Conservation (phyloP, 352 stramenopile genomes). For the Globisporangium orthogonon region DNA sequence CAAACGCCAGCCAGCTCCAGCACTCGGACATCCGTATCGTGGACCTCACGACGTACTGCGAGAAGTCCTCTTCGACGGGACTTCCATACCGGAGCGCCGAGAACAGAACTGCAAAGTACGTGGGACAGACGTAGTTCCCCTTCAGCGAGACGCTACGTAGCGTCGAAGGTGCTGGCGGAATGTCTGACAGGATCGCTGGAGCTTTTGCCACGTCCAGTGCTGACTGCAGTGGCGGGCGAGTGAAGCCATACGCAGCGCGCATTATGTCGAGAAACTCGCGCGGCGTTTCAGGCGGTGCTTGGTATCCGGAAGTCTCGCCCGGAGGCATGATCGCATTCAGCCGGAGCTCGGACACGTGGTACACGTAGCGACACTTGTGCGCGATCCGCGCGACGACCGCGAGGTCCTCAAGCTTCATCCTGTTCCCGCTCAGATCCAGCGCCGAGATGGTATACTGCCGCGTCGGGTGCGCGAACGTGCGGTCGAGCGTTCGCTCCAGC, state of each 20-base stretch:
- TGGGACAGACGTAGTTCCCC: too few relatives aligned
- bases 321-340: not conserved
- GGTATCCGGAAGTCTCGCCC: too few relatives aligned
- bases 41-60: not conserved
- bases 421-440: conserved; percentile 8
- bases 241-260: not conserved
- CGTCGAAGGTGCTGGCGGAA: too few relatives aligned
- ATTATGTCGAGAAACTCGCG: conserved; percentile 1
- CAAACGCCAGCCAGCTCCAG: conserved; percentile 16
- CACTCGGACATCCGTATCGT: not conserved
- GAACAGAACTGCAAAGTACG: not conserved
- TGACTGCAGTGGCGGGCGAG: too few relatives aligned
- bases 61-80: not conserved
- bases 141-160: not conserved
- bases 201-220: too few relatives aligned
- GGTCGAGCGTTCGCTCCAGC: too few relatives aligned
- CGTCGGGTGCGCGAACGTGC: not conserved
- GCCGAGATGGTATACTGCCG: not conserved
- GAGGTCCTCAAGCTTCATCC: not conserved
- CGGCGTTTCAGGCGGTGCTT: not conserved
- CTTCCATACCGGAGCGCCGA: not conserved
- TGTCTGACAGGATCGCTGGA: too few relatives aligned
- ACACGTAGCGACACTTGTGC: not conserved
- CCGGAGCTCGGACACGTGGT: not conserved
- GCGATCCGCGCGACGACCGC: conserved; percentile 9